A percentile compares a stretch with the other conserved stretches of the same genome.
Conservation (phyloP, 2,329 filamentous ascomycete genomes). For the Ascochyta fabae region DNA sequence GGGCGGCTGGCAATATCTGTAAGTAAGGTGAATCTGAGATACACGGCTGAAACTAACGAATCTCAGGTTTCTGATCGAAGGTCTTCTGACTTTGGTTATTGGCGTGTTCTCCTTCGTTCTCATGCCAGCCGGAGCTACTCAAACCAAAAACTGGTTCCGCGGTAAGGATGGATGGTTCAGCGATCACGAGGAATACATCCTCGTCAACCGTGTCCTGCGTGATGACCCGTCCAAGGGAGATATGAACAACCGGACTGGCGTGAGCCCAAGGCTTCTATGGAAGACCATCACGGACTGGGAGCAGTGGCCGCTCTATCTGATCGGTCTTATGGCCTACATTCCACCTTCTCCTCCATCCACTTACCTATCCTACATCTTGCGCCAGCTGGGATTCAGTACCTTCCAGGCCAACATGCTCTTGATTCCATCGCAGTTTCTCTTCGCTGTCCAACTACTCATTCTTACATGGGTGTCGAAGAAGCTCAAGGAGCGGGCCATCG, state of each 20-base stretch:
- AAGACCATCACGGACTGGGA: conserved; percentile 40
- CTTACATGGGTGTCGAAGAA: conserved; percentile 56
- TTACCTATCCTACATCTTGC: conserved; percentile 64
- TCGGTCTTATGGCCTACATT: conserved; percentile 54
- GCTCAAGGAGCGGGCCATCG: conserved; percentile 55
- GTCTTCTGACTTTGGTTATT: conserved; percentile 59
- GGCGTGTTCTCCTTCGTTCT: conserved; percentile 62
- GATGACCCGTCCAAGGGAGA: conserved; percentile 63
- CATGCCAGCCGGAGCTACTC: conserved; percentile 57
- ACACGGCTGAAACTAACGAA: conserved; percentile 34
- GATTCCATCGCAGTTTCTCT: conserved; percentile 56
- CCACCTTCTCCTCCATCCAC: conserved; percentile 25
- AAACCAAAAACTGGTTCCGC: conserved; percentile 64
- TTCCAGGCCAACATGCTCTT: conserved; percentile 69
- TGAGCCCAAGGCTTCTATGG: conserved; percentile 27
- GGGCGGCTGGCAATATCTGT: conserved; percentile 51
- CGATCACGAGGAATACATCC: conserved; percentile 65
- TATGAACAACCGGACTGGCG: conserved; percentile 54
- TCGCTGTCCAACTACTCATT: conserved; percentile 52
- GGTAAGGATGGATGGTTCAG: conserved; percentile 67
- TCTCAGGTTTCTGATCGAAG: conserved; percentile 60
- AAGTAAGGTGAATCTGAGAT: background rate
- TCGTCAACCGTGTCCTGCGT: conserved; percentile 66
- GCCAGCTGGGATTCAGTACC: conserved; percentile 65
- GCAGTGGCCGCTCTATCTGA: conserved; percentile 43